Percentiles rank a stretch among this genome's conserved stretches.
Evolutionary conservation across 2,329 filamentous ascomycete species (phyloP).

Genomic region (Parafenestella ontariensis): DNA sequence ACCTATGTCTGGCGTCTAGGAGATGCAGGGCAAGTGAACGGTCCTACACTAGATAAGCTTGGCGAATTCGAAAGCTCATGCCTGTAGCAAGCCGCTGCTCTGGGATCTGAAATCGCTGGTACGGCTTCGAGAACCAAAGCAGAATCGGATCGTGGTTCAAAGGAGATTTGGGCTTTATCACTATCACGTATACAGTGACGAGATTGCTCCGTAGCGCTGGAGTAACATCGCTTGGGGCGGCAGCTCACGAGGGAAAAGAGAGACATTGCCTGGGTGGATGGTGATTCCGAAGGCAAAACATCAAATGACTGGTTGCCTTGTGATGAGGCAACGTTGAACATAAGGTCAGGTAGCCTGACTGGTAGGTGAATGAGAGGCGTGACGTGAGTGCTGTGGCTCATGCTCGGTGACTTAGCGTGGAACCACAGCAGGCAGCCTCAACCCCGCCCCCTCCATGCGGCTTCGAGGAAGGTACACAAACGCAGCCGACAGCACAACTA

Average conservation of each 20-base stretch:
- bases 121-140: too few relatives aligned
- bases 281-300: background rate
- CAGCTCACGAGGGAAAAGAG: too few relatives aligned
- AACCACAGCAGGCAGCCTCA: conserved; percentile 8
- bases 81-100: too few relatives aligned
- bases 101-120: too few relatives aligned
- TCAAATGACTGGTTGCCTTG: conserved; percentile 1
- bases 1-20: too few relatives aligned
- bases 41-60: too few relatives aligned
- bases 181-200: too few relatives aligned
- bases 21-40: too few relatives aligned
- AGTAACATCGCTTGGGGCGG: background rate
- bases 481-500: background rate
- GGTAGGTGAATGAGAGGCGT: background rate
- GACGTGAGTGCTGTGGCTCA: conserved; percentile 4
- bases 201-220: background rate
- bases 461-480: conserved; percentile 2
- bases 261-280: background rate
- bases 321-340: conserved; percentile 1
- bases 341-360: too few relatives aligned
- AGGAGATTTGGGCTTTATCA: too few relatives aligned
- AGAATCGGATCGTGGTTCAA: too few relatives aligned
- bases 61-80: too few relatives aligned
- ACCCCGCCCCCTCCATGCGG: conserved; percentile 12
- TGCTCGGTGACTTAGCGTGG: conserved; percentile 5